A percentile compares a stretch with the other conserved stretches of the same genome.
These are phyloP conservation scores for Fagus sylvatica DNA, from an alignment of 306 rosid genomes.

Conservation along the genomic window DNA sequence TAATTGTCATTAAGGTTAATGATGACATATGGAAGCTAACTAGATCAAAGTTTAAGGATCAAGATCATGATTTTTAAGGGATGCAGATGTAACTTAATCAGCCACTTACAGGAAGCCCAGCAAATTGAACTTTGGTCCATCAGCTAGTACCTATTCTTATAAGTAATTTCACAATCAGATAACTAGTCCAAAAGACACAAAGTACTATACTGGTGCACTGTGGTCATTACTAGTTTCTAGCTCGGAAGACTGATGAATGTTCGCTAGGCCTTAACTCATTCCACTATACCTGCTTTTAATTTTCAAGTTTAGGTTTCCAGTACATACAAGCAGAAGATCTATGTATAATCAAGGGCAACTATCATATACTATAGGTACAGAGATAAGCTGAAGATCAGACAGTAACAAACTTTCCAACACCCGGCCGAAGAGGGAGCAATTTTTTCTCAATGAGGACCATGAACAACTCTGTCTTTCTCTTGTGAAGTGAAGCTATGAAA, in stretches of 20 bases:
- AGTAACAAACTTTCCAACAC: conserved; percentile 91
- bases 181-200: neutral
- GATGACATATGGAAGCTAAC: neutral
- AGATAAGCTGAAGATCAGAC: conserved; percentile 33
- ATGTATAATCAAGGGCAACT: neutral
- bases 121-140: neutral
- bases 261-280: neutral
- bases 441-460: conserved; percentile 94
- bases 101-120: neutral
- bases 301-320: conserved; percentile 4
- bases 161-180: neutral
- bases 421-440: conserved; percentile 93
- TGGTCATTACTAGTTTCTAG: neutral
- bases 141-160: neutral
- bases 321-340: conserved; percentile 6
- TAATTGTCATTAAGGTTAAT: neutral
- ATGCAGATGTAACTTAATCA: neutral
- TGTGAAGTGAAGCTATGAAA: conserved; percentile 91
- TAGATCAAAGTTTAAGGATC: neutral
- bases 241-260: neutral
- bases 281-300: neutral
- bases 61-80: neutral
- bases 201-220: neutral
- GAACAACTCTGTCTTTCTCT: conserved; percentile 86
- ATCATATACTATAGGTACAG: neutral